Evolutionary conservation across 139 green algal genomes (phyloP).

Genomic region (Spirogloea muscicola): DNA sequence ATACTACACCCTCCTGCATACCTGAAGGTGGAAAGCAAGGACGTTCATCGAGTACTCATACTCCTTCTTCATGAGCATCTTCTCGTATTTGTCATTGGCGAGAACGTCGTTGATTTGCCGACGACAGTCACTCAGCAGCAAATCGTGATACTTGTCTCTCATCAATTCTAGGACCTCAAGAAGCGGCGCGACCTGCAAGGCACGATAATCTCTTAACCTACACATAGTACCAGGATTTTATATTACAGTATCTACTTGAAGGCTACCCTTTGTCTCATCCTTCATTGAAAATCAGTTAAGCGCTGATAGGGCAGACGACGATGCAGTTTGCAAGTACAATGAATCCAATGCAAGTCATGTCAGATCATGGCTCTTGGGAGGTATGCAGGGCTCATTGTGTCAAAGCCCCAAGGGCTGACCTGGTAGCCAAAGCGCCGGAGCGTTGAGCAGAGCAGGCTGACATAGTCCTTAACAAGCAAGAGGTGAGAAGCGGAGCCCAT

Average conservation of each 20-base stretch:
- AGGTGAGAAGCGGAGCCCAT: constrained; percentile 26
- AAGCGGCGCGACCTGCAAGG: constrained; percentile 28
- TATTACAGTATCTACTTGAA: background rate
- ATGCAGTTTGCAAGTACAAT: background rate
- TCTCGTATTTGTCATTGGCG: constrained; percentile 41
- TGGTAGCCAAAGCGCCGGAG: constrained; percentile 41
- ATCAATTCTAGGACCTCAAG: constrained; percentile 40
- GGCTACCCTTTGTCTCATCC: background rate
- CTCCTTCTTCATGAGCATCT: constrained; percentile 48
- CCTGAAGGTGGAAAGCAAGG: constrained; percentile 43
- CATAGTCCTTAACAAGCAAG: constrained; percentile 44
- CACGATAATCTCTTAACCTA: background rate
- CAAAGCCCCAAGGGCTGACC: background rate
- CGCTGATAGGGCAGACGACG: background rate
- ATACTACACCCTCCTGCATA: background rate
- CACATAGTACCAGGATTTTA: constrained; percentile 3
- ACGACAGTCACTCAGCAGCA: constrained; percentile 37
- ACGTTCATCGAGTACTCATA: constrained; percentile 50
- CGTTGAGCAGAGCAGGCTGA: constrained; percentile 34
- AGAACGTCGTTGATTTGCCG: constrained; percentile 40
- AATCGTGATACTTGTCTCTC: constrained; percentile 47
- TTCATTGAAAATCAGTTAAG: background rate
- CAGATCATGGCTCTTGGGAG: background rate
- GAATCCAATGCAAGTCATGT: background rate
- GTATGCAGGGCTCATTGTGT: background rate